Evolutionary conservation across 768 basidiomycete species (phyloP), one percentile per base, ranked within the genome.

Genomic region (Cytidiella melzeri): DNA sequence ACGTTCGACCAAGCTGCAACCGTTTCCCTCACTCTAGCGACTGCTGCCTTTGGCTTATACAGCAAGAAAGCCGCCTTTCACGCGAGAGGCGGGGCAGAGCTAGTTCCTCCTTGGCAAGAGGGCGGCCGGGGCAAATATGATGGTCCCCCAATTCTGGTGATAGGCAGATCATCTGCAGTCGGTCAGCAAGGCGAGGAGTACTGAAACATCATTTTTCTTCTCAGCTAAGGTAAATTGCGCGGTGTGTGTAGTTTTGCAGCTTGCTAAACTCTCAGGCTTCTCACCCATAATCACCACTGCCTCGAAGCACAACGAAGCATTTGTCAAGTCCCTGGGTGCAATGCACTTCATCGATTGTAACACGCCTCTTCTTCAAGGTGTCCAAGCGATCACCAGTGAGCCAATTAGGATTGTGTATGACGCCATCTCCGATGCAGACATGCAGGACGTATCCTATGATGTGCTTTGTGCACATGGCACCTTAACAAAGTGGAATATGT

Each of bases 1-100:
- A 53, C 61, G 1, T 61, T 67, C 43, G 67, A 67, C 6, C 28
- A 64, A 26, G 69, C 65, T 0, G 50, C 64, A 1, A 55, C 66
- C 1, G 50, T 69, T 6, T 67, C 68, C 5, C 55, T 66, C 10
- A 62, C 54, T 0, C 52, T 67, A 13, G 61, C 56, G 4, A 68
- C 67, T n/a, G 64, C 62, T 2, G 57, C 63, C 1, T 26, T 57
- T 9, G 68, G 58, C 2, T 53, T 69, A 12, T 69, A 64, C 57
- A 48, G 51, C 24, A 34, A 55, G 42, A 21, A 19, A 20, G 18
- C 18, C 19, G 28, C 9, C 30, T 34, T 34, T 7, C 30, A 7
- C 15, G 30, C 30, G 7, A 4, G 10, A 3, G 45, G 39, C 20
- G 66, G 67, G 4, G 41, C 57, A 0, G 62, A 53, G 1, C 57